phyloP scores from a whole-genome alignment of 495 filamentous ascomycete species.

The Xylaria castorea region DNA sequence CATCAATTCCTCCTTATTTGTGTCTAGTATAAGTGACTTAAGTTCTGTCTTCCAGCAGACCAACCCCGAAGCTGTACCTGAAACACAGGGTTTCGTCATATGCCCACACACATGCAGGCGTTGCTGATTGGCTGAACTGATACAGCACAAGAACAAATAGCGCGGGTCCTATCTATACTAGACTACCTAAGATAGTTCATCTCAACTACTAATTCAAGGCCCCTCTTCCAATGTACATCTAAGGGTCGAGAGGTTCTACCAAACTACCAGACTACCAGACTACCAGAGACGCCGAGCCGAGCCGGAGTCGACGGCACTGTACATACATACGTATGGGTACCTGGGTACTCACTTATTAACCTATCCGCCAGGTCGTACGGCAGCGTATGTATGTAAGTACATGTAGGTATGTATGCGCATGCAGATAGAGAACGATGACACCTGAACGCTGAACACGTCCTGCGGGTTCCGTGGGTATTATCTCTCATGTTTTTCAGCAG shows the following conservation, averaged over 20 bases:
- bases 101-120: background rate
- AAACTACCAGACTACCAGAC: no score
- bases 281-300: background rate
- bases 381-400: background rate
- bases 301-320: conserved; percentile 21
- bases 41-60: background rate
- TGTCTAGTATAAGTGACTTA: background rate
- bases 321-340: no score
- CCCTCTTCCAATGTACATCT: background rate
- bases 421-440: conserved; percentile 24
- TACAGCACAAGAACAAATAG: background rate
- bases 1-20: background rate
- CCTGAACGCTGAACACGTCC: conserved; percentile 16
- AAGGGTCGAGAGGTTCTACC: background rate
- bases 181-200: no score
- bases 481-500: conserved; percentile 22
- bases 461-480: background rate
- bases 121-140: background rate
- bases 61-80: conserved; percentile 1
- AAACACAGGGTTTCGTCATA: conserved; percentile 18
- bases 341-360: background rate
- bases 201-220: background rate
- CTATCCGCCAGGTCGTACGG: background rate
- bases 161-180: no score
- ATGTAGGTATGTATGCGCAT: conserved; percentile 16